Evolutionary conservation across 345 rosid genomes (phyloP).

Genomic region (Combretum micranthum): DNA sequence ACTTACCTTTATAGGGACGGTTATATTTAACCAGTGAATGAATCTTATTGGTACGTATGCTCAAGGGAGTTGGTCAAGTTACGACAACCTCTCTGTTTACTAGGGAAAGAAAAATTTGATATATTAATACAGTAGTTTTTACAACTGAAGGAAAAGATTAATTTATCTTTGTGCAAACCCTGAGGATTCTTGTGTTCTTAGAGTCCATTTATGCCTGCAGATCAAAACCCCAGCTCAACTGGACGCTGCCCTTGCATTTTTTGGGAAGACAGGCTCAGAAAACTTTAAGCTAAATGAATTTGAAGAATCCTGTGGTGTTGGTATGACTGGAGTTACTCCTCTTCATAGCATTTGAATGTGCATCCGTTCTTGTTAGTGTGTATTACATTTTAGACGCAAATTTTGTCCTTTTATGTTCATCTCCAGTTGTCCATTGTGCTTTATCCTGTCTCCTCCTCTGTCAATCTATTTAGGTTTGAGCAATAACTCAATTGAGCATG

Average conservation of each 20-base stretch:
- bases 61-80: too few species aligned
- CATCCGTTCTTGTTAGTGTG: neutral
- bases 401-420: neutral
- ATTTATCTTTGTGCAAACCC: too few species aligned
- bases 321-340: constrained; percentile 28
- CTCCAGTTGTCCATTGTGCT: neutral
- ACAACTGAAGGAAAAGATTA: too few species aligned
- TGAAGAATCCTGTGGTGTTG: constrained; percentile 92
- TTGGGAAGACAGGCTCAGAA: constrained; percentile 45
- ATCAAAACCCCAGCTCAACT: constrained; percentile 82
- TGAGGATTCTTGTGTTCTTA: constrained; percentile 2
- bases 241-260: constrained; percentile 74
- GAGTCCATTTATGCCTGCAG: constrained; percentile 27
- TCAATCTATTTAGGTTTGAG: constrained; percentile 7
- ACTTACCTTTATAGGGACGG: too few species aligned
- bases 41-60: too few species aligned
- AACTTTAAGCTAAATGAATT: constrained; percentile 52
- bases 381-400: neutral
- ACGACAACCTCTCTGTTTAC: too few species aligned
- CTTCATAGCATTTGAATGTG: neutral
- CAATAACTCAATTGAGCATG: constrained; percentile 17
- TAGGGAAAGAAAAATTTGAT: too few species aligned
- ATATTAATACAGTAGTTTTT: too few species aligned
- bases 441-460: neutral
- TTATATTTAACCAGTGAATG: too few species aligned